Base-by-base conservation (phyloP, 768 basidiomycete species). In the Suillus fuscotomentosus region DNA sequence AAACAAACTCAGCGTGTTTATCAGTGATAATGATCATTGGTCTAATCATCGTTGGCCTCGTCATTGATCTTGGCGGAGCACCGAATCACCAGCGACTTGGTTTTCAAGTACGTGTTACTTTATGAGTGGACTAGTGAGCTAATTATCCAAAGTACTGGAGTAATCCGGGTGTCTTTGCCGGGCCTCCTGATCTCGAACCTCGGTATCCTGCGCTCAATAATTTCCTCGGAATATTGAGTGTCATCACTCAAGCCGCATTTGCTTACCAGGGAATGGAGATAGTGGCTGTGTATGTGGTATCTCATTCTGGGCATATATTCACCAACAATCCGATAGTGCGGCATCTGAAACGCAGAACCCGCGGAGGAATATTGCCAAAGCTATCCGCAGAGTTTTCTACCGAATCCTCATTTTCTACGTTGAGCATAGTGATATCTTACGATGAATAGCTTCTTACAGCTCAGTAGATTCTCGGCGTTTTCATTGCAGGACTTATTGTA, bases 391-490 rank as follows among this genome's bases (percentile, higher is more conserved):
- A 41, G 91, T 93, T 4, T 93, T 92, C 75, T 90, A 85, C 78
- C 88, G 94, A 67, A 92, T 96, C 69, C 67, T 88, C 11, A 67
- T 92, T 34, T 94, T 94, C 82, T 94, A 93, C 68, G 84, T 86
- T 66, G 63, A 83, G 71, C 38, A 31, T 9, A 5, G 6, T 64
- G n/a, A 34, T 56, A 50, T 15, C 17, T 57, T 20, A 43, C 14
- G 2, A 4, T 27, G 41, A 60, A 31, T 48, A 7, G 20, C 41
- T 15, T 27, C 51, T 60, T n/a, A 50, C 53, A 9, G 9, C 39
- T 27, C 17, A 31, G 17, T 43, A 88, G 85, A 81, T 92, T 65
- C 78, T 90, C 57, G 91, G 90, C 36, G 80, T 91, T 64, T 76
- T 89, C 66, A 78, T 88, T 66, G 83, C 88, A 51, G 91, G 91